phyloP scores from a whole-genome alignment of 495 filamentous ascomycete species.

The Cladorrhinum samala region DNA sequence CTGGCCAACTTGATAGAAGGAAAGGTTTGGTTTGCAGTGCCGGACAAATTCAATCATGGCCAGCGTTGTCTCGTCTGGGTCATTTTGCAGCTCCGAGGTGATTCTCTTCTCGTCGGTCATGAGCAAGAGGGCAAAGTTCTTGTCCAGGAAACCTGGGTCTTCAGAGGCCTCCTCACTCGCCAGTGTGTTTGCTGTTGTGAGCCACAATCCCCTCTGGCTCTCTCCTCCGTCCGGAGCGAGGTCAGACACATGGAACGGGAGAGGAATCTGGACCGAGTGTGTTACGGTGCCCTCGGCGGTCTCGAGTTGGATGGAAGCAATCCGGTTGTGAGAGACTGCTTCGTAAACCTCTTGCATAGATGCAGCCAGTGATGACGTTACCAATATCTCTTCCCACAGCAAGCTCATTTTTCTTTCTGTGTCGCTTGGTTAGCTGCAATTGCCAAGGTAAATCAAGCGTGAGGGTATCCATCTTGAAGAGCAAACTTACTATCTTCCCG shows the following conservation, averaged over 20 bases:
- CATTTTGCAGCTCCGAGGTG: slow-evolving; percentile 72
- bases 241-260: slow-evolving; percentile 66
- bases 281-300: slow-evolving; percentile 44
- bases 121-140: slow-evolving; percentile 80
- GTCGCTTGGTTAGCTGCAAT: slow-evolving; percentile 6
- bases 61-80: slow-evolving; percentile 62
- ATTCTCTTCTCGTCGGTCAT: slow-evolving; percentile 79
- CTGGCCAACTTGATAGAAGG: slow-evolving; percentile 74
- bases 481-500: slow-evolving; percentile 62
- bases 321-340: slow-evolving; percentile 73
- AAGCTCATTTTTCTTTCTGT: slow-evolving; percentile 47
- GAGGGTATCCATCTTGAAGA: too few species aligned
- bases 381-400: slow-evolving; percentile 65
- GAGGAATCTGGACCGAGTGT: slow-evolving; percentile 81
- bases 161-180: slow-evolving; percentile 57
- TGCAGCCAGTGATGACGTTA: slow-evolving; percentile 70
- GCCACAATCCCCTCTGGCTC: slow-evolving; percentile 68
- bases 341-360: slow-evolving; percentile 76
- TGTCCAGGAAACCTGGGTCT: slow-evolving; percentile 59
- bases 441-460: not conserved
- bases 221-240: slow-evolving; percentile 60
- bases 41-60: slow-evolving; percentile 79
- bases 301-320: slow-evolving; percentile 55
- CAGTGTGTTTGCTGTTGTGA: slow-evolving; percentile 78
- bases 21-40: slow-evolving; percentile 75